Evolutionary conservation across 2,329 filamentous ascomycete genomes (phyloP), one percentile per base, ranked within the genome.

Genomic region (Leptographium procerum): DNA sequence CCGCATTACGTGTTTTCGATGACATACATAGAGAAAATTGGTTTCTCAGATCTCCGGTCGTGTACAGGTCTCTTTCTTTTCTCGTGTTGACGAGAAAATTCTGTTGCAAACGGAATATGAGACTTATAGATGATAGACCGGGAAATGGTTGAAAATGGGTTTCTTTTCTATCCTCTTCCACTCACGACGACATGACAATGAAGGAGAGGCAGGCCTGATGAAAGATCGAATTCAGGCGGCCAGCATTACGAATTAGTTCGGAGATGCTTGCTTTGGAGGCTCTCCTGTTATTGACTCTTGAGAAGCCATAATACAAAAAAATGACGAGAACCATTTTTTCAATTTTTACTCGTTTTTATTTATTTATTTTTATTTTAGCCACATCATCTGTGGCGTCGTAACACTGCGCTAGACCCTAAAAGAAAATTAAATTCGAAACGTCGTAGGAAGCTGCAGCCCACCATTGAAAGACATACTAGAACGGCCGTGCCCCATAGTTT

Each of bases 11-110:
- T 68, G 69, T 66, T 65, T 68, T 67, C 65, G 65, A 67, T 65
- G 66, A 64, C 66, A 69, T 65, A 66, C 74, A 80, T 83, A 84
- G 80, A 84, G 77, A 82, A 83, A 83, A 82, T 78, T 78, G 80
- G 81, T 81, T 81, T 80, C 47, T 52, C 47, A 47, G 47, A 57
- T 57, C 47, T 40, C 14, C 22, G 55, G 54, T 56, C 54, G 53
- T 45, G 53, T 40, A 28, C 55, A 43, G 24, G 29, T 24, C 26
- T 14, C 36, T 34, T 28, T 22, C 14, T 33, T 13, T 36, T 28
- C 28, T 55, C 22, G 9, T 31, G 28, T 16, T 11, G 26, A 24
- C 31, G 52, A 34, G 24, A 45, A 31, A 8, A 26, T 9, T 48
- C 31, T 36, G 52, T 43, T 28, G 26, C 43, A 33, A 11, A 36